These are phyloP conservation scores for Microdochium bolleyi DNA, from an alignment of 2,329 filamentous ascomycete species.

Conservation along the genomic window DNA sequence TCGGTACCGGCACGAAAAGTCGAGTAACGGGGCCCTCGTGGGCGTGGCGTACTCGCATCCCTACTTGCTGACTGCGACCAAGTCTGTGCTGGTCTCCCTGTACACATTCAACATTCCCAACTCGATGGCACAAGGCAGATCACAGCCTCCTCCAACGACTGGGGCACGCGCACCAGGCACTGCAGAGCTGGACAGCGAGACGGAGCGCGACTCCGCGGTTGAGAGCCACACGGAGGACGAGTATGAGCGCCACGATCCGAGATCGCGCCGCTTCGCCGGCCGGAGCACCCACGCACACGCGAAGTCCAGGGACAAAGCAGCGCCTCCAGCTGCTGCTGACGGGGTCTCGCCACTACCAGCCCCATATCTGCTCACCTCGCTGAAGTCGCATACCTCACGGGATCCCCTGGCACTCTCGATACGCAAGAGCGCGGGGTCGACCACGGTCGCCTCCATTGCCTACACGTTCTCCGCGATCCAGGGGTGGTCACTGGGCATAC, in stretches of 20 bases:
- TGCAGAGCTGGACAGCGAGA: conserved; percentile 4
- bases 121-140: not conserved
- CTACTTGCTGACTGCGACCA: conserved; percentile 72
- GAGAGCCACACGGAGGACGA: conserved; percentile 2
- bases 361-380: conserved; percentile 62
- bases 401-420: conserved; percentile 78
- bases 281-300: not conserved
- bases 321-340: not conserved
- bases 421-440: conserved; percentile 47
- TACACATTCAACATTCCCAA: conserved; percentile 52
- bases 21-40: conserved; percentile 57
- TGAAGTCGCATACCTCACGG: conserved; percentile 73
- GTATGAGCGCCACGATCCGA: not conserved
- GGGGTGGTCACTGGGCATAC: conserved; percentile 87
- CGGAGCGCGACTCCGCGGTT: not conserved
- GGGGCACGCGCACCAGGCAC: conserved; percentile 4
- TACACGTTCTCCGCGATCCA: conserved; percentile 73
- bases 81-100: conserved; percentile 64
- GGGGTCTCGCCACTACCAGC: conserved; percentile 12
- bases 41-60: conserved; percentile 66
- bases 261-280: not conserved
- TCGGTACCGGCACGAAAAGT: conserved; percentile 52
- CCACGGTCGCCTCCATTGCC: conserved; percentile 74
- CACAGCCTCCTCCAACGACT: not conserved
- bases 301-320: not conserved